Evolutionary conservation across 768 basidiomycete genomes (phyloP).

Genomic region (Coprinopsis strossmayeri): DNA sequence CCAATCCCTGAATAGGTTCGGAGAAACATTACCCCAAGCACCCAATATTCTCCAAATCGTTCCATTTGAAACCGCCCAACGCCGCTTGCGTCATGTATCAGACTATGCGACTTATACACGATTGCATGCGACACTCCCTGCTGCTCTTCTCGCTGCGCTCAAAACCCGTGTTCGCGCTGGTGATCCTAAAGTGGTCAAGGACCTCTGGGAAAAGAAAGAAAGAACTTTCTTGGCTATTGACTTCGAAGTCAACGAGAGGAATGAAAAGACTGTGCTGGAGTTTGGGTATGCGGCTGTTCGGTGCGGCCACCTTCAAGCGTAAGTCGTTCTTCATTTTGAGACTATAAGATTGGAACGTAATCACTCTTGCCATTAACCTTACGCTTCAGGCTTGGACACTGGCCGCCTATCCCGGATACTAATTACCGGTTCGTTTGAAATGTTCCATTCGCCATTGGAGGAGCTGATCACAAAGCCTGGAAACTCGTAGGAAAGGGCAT

Average conservation of each 20-base stretch:
- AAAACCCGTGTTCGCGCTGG: constrained; percentile 62
- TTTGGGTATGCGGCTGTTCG: constrained; percentile 81
- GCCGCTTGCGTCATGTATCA: constrained; percentile 65
- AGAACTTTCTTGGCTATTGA: constrained; percentile 73
- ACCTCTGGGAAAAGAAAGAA: constrained; percentile 63
- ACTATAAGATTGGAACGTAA: not conserved
- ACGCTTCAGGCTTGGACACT: constrained; percentile 47
- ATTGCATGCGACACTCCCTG: constrained; percentile 64
- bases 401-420: constrained; percentile 70
- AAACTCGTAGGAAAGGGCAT: constrained; percentile 53
- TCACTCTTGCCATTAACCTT: constrained; percentile 3
- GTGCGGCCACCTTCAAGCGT: constrained; percentile 67
- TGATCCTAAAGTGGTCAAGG: constrained; percentile 55
- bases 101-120: constrained; percentile 67
- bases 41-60: constrained; percentile 65
- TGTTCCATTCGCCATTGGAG: not conserved
- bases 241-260: constrained; percentile 73
- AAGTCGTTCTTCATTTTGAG: constrained; percentile 21
- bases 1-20: constrained; percentile 41
- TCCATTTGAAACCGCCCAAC: constrained; percentile 61
- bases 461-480: constrained; percentile 12
- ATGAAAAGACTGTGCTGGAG: constrained; percentile 61
- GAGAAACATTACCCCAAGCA: constrained; percentile 65
- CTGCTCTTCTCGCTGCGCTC: constrained; percentile 56
- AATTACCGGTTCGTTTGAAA: constrained; percentile 61